Evolutionary conservation across 306 rosid genomes (phyloP).

Genomic region (Quercus alba): DNA sequence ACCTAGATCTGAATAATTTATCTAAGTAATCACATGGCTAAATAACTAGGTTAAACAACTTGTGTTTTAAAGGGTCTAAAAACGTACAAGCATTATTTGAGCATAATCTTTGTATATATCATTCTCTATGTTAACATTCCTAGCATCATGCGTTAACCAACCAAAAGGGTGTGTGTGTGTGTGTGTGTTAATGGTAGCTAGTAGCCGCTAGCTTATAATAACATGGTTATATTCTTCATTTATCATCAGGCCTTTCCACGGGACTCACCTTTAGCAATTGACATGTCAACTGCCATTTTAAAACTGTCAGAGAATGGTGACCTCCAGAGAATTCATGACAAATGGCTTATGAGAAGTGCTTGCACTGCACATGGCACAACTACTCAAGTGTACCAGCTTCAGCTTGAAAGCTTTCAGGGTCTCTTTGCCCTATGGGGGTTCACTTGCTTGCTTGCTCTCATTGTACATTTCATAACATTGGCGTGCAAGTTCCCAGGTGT

Average conservation of each 20-base stretch:
- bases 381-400: conserved; percentile 63
- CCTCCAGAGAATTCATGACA: conserved; percentile 85
- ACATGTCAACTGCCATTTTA: conserved; percentile 75
- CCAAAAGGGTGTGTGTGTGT: no score
- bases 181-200: background rate
- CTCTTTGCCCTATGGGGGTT: conserved; percentile 64
- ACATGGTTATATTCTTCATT: conserved; percentile 9
- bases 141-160: no score
- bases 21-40: no score
- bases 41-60: no score
- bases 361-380: conserved; percentile 64
- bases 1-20: no score
- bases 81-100: no score
- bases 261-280: conserved; percentile 83
- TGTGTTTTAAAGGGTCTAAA: no score
- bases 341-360: conserved; percentile 72
- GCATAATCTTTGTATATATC: no score
- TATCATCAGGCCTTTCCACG: conserved; percentile 70
- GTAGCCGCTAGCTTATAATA: background rate
- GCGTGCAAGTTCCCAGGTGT: conserved; percentile 5
- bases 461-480: conserved; percentile 14
- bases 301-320: conserved; percentile 76
- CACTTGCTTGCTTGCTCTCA: conserved; percentile 57
- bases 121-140: no score
- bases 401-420: conserved; percentile 73